phyloP scores from a whole-genome alignment of 2,329 filamentous ascomycete genomes.

The Pestalotiopsis sp. region DNA sequence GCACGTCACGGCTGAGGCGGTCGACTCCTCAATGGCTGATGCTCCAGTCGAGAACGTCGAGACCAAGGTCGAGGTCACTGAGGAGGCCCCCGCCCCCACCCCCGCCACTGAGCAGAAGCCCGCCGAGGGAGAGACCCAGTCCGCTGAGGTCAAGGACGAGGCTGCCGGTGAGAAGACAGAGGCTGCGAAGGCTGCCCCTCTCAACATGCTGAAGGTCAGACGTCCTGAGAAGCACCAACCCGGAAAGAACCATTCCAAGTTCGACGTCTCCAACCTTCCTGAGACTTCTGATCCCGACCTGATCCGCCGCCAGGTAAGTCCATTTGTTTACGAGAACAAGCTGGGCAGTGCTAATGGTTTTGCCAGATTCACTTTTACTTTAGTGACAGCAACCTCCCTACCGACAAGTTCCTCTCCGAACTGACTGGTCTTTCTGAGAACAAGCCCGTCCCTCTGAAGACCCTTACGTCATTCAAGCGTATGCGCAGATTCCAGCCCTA shows the following conservation, averaged over 20 bases:
- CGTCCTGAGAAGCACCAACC: constrained; percentile 37
- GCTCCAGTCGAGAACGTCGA: not conserved
- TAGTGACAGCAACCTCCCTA: constrained; percentile 64
- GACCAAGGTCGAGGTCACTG: constrained; percentile 2
- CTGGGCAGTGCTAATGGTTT: not conserved
- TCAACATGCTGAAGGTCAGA: constrained; percentile 48
- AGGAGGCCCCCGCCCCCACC: constrained; percentile 1
- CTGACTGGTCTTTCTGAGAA: constrained; percentile 79
- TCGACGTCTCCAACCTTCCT: constrained; percentile 67
- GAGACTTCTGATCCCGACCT: constrained; percentile 77
- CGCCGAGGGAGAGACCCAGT: constrained; percentile 17
- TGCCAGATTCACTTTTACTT: constrained; percentile 55
- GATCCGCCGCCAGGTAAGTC: constrained; percentile 79
- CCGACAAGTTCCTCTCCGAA: constrained; percentile 85
- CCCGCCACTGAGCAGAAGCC: constrained; percentile 26
- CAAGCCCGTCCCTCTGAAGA: constrained; percentile 76
- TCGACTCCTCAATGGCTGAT: constrained; percentile 3
- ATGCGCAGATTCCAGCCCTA: constrained; percentile 95
- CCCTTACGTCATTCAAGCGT: constrained; percentile 86
- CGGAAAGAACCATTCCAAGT: constrained; percentile 64
- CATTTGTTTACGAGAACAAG: not conserved
- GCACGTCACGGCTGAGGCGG: constrained; percentile 37
- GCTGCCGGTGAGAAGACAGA: constrained; percentile 19
- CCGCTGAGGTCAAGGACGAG: constrained; percentile 18
- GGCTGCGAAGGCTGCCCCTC: constrained; percentile 21